Evolutionary conservation across 768 basidiomycete genomes (phyloP).

Genomic region (Obba rivulosa): DNA sequence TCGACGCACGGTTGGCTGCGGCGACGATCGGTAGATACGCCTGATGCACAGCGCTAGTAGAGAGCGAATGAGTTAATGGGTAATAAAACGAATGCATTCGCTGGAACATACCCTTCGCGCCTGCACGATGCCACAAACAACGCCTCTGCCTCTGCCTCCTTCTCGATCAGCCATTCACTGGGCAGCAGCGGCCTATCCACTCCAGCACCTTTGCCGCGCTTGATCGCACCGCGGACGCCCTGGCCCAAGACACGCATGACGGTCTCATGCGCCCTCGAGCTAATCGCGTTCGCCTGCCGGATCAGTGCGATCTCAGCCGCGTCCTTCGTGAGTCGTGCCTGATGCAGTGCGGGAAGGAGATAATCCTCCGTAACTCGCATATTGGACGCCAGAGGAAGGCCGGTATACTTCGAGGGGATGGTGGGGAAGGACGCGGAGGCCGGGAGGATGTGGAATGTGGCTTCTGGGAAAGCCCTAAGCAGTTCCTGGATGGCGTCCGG

Average conservation of each 20-base stretch:
- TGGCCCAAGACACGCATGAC: constrained; percentile 88
- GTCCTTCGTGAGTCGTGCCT: constrained; percentile 75
- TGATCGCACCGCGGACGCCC: constrained; percentile 56
- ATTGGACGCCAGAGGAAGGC: constrained; percentile 29
- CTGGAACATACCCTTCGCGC: constrained; percentile 65
- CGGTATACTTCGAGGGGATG: constrained; percentile 38
- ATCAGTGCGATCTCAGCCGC: constrained; percentile 69
- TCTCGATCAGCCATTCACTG: constrained; percentile 83
- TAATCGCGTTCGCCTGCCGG: constrained; percentile 76
- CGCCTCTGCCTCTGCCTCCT: constrained; percentile 92
- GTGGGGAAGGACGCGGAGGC: constrained; percentile 47
- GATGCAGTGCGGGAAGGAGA: constrained; percentile 76
- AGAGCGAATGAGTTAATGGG: neutral
- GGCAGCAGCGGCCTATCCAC: constrained; percentile 52
- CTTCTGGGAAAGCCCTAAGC: constrained; percentile 44
- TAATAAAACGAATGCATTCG: neutral
- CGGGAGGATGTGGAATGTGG: constrained; percentile 65
- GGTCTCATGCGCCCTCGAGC: constrained; percentile 83
- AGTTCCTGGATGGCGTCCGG: constrained; percentile 40
- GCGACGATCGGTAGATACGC: constrained; percentile 94
- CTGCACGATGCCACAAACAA: constrained; percentile 89
- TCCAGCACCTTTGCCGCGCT: constrained; percentile 35
- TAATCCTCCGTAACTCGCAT: constrained; percentile 49
- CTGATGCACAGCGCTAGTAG: constrained; percentile 72
- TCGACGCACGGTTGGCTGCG: constrained; percentile 78